phyloP scores from a whole-genome alignment of 345 rosid species.

The Raphanus sativus region DNA sequence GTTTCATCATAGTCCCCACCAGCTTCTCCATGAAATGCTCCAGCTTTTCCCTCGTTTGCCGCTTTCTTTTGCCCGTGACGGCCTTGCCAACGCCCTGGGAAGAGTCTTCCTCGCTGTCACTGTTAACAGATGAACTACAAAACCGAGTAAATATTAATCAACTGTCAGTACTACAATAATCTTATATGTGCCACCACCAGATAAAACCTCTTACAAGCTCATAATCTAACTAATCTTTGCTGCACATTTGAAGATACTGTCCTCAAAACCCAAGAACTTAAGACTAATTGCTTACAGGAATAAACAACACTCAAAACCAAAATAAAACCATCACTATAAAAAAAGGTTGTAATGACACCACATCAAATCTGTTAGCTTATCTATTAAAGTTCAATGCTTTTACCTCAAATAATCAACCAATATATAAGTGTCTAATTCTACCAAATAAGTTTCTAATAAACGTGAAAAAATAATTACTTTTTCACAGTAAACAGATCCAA shows the following conservation, averaged over 20 bases:
- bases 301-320: conserved; percentile 14
- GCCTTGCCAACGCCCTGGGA: conserved; percentile 31
- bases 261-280: background rate
- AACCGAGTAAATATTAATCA: conserved; percentile 20
- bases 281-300: background rate
- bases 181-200: background rate
- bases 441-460: conserved; percentile 15
- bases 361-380: conserved; percentile 9
- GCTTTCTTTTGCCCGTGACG: conserved; percentile 51
- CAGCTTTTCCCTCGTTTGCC: conserved; percentile 46
- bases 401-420: conserved; percentile 3
- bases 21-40: conserved; percentile 53
- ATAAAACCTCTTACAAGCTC: background rate
- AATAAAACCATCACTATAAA: conserved; percentile 15
- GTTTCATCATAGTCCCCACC: conserved; percentile 60
- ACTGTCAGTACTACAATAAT: background rate
- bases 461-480: conserved; percentile 2
- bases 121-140: conserved; percentile 52
- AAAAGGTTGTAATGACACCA: conserved; percentile 8
- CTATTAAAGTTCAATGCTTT: conserved; percentile 1
- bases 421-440: background rate
- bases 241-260: background rate
- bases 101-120: conserved; percentile 41
- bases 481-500: conserved; percentile 25
- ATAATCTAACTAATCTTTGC: background rate